Evolutionary conservation across 83 land plant genomes (phyloP), one percentile per base, ranked within the genome.

Genomic region (Thuja plicata): DNA sequence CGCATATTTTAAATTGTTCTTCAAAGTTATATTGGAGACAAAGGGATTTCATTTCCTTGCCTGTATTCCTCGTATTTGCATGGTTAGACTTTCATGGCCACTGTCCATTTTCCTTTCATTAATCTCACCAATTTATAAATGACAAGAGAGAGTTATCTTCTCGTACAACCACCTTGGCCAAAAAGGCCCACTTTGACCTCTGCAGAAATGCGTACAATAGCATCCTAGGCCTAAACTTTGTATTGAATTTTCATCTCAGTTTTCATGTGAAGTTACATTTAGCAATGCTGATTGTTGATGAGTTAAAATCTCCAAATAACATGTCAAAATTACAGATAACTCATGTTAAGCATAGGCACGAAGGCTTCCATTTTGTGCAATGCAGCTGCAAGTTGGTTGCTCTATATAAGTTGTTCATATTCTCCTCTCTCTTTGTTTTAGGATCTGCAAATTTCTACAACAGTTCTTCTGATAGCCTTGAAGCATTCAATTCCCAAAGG

Each of bases 351-450:
- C 10, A 66, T 8, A 81, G 46, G 84, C 84, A 81, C 3, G 50
- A 45, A 81, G 43, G 84, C 52, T 81, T 81, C 50, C 50, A 81
- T 81, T 81, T 81, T 81, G 24, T 43, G 46, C 84, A 24, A 37
- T 27, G 32, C 13, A 45, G 32, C 30, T 81, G 10, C 48, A 43
- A 43, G 21, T 3, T 43, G 43, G 46, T 81, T 81, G 32, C 41
- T 24, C 46, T 48, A 24, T 48, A 48, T 34, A 84, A 84, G 57
- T 48, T 48, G 11, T 84, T 30, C 86, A 84, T 84, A 46, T 30
- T 84, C 35, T 84, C 30, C 32, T 84, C 55, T 48, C 37, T 84
- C 16, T 48, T 48, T 84, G 27, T 48, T 48, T 84, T 57, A 48
- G 86, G 54, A 43, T 84, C 86, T 48, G 35, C 54, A 16, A 84